These are phyloP conservation scores for Coemansia sp. DNA, from an alignment of 192 early-diverging fungal species.

Conservation along the genomic window DNA sequence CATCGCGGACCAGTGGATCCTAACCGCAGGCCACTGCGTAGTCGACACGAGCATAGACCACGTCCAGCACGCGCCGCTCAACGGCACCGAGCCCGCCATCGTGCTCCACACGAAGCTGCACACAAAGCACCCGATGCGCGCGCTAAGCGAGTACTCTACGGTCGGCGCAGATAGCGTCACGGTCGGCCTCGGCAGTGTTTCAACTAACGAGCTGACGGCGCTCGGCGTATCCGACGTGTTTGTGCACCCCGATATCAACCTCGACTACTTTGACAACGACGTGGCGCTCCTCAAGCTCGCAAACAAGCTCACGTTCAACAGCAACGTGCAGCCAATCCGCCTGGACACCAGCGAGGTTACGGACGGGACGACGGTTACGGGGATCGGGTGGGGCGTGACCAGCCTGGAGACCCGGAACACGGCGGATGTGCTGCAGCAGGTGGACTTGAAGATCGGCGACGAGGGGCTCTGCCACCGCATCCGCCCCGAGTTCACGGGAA, in stretches of 20 bases:
- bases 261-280: conserved; percentile 52
- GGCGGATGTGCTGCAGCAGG: conserved; percentile 23
- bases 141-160: too few species aligned
- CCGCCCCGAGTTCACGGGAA: conserved; percentile 14
- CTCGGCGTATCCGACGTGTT: conserved; percentile 30
- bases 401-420: conserved; percentile 17
- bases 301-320: conserved; percentile 27
- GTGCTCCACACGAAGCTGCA: not conserved
- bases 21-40: conserved; percentile 55
- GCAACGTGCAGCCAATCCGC: conserved; percentile 34
- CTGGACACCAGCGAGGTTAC: conserved; percentile 25
- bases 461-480: conserved; percentile 23
- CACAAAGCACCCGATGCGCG: too few species aligned
- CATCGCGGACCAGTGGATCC: conserved; percentile 36
- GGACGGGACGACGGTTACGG: conserved; percentile 36
- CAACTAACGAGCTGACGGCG: not conserved
- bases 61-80: conserved; percentile 10
- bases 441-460: conserved; percentile 31
- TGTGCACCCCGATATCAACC: conserved; percentile 35
- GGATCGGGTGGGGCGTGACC: conserved; percentile 51
- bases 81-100: not conserved
- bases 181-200: conserved; percentile 33
- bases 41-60: conserved; percentile 22
- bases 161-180: too few species aligned
- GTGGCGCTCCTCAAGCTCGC: conserved; percentile 51